Evolutionary conservation across 768 basidiomycete genomes (phyloP), one percentile per base, ranked within the genome.

Genomic region (Russula sp.): DNA sequence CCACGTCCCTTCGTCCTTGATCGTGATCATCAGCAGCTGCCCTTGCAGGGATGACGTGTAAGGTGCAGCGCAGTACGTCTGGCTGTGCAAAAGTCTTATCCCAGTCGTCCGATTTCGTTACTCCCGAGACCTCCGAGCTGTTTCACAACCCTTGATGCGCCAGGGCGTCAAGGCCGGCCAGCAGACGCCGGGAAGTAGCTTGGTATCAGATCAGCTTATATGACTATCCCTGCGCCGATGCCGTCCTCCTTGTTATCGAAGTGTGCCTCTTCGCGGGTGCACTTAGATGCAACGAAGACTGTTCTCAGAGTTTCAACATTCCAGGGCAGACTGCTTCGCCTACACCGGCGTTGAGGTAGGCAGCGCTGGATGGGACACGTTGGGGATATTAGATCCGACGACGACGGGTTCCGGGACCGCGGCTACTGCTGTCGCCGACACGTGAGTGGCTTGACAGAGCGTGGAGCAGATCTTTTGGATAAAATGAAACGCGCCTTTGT

Each of bases 261-360:
- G 35, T 9, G 43, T 51, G 35, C 11, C 35, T 52, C n/a, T 42
- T 22, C 35, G 36, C 16, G 10, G 59, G 41, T 14, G 35, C 25
- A 9, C 25, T 29, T 50, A 53, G 68, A 69, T 32, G 71, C 73
- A 50, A 79, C 74, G n/a, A 80, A 78, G 34, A 74, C 71, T 81
- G 62, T 84, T 79, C 60, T 75, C 74, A 7, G 83, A 74, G 34
- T 75, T 29, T 82, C 81, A 64, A 77, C 82, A 11, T 8, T 58
- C 58, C 39, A 42, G 0, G 11, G 29, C 57, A 7, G 16, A 9
- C 18, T 46, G 45, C 35, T 53, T 60, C 22, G 20, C 41, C 41
- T 25, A 1, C 53, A 48, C 7, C 46, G 6, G 5, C 25, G 48
- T 0, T 29, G 58, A 22, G 11, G 59, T 10, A 22, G 36, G 14